Percentiles rank a stretch among this genome's conserved stretches.
Evolutionary conservation across 768 basidiomycete genomes (phyloP).

Genomic region (Hericium erinaceus): DNA sequence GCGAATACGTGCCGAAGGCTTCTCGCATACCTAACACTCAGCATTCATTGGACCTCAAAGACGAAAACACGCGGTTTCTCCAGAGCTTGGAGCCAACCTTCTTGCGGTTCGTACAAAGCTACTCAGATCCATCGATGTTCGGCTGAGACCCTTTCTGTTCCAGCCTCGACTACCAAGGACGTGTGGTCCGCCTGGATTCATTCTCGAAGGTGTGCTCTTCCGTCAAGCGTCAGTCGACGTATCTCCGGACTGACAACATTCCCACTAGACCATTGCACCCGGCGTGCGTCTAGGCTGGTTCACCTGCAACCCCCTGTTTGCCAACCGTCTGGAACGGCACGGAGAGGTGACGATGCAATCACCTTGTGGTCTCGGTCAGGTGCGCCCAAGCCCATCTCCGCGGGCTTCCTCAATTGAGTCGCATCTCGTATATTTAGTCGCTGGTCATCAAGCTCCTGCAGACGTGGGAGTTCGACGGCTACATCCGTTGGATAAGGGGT

Average conservation of each 20-base stretch:
- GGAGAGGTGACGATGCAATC: constrained; percentile 61
- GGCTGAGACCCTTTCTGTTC: not conserved
- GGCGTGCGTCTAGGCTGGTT: constrained; percentile 75
- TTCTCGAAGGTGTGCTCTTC: constrained; percentile 52
- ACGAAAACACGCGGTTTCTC: constrained; percentile 38
- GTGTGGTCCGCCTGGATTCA: constrained; percentile 76
- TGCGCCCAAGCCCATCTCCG: constrained; percentile 14
- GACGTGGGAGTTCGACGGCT: constrained; percentile 64
- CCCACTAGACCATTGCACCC: constrained; percentile 60
- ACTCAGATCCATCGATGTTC: not conserved
- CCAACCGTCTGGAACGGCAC: constrained; percentile 62
- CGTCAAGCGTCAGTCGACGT: no score
- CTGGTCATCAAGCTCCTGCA: constrained; percentile 51
- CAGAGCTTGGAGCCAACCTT: constrained; percentile 51
- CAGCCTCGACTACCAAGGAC: constrained; percentile 67
- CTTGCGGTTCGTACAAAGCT: constrained; percentile 31
- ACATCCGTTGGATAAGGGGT: constrained; percentile 58
- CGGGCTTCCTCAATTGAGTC: not conserved
- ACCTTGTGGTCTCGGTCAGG: constrained; percentile 67
- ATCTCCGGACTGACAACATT: not conserved
- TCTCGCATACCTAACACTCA: constrained; percentile 22
- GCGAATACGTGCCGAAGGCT: constrained; percentile 38
- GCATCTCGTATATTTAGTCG: constrained; percentile 21
- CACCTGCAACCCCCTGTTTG: constrained; percentile 67
- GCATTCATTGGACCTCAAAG: constrained; percentile 2